Evolutionary conservation across 805 yeast species (phyloP).

Genomic region (Lipomyces lipofer): DNA sequence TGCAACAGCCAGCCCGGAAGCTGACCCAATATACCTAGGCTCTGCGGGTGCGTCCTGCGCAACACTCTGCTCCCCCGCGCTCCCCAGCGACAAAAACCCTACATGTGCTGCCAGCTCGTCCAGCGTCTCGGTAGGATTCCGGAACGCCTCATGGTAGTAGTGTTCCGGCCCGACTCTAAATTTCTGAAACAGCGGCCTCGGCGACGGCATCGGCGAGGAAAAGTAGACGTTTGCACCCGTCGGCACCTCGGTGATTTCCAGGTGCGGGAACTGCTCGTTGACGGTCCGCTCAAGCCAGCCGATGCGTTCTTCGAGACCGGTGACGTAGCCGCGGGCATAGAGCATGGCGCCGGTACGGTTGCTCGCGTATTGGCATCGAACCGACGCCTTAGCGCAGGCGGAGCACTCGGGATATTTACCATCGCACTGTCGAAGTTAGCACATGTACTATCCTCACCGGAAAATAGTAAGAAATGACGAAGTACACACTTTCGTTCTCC

Average conservation of each 20-base stretch:
- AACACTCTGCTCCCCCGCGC: slow-evolving; percentile 26
- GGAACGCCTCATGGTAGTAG: slow-evolving; percentile 27
- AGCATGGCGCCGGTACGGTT: slow-evolving; percentile 21
- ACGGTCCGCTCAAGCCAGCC: slow-evolving; percentile 22
- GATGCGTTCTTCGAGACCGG: slow-evolving; percentile 23
- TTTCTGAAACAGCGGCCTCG: neutral
- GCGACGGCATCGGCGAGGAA: neutral
- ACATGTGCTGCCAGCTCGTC: slow-evolving; percentile 24
- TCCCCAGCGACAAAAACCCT: slow-evolving; percentile 27
- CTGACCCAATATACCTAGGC: slow-evolving; percentile 26
- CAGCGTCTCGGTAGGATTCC: slow-evolving; percentile 24
- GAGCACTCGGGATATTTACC: slow-evolving; percentile 28
- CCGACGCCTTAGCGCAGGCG: slow-evolving; percentile 24
- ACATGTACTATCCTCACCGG: neutral
- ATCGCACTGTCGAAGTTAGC: slow-evolving; percentile 17
- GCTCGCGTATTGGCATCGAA: slow-evolving; percentile 22
- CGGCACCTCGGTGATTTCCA: slow-evolving; percentile 13
- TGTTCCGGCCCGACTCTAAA: slow-evolving; percentile 28
- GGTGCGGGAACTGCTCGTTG: slow-evolving; percentile 14
- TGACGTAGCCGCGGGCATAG: slow-evolving; percentile 21
- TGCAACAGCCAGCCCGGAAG: slow-evolving; percentile 24
- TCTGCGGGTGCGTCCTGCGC: slow-evolving; percentile 23
- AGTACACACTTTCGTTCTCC: slow-evolving; percentile 22
- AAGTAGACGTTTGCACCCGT: slow-evolving; percentile 13
- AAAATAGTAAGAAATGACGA: no score